These are phyloP conservation scores for Diophrys appendiculata DNA, from an alignment of 73 alveolate genomes.

Conservation along the genomic window DNA sequence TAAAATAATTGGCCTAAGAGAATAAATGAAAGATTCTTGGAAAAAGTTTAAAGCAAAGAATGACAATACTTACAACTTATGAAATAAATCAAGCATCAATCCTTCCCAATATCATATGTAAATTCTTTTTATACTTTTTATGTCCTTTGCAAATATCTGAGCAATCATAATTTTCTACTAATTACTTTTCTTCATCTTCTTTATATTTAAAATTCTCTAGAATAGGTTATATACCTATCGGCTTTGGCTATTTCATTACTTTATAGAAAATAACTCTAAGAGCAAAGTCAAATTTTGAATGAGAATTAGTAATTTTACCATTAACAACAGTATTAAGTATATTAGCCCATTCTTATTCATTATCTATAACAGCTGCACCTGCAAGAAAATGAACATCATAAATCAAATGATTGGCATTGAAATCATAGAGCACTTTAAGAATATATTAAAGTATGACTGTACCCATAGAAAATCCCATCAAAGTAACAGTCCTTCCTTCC, in stretches of 20 bases:
- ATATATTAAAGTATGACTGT: neutral
- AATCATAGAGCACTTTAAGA: neutral
- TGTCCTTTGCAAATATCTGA: neutral
- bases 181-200: neutral
- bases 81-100: constrained; percentile 2
- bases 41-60: too few relatives aligned
- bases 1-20: too few relatives aligned
- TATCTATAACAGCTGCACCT: neutral
- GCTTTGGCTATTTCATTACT: too few relatives aligned
- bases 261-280: too few relatives aligned
- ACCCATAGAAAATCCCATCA: neutral
- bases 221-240: neutral
- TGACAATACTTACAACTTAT: too few relatives aligned
- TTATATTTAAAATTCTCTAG: too few relatives aligned
- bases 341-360: neutral
- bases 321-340: neutral
- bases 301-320: neutral
- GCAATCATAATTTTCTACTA: neutral
- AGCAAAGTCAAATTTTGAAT: neutral
- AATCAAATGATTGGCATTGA: neutral
- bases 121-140: constrained; percentile 2
- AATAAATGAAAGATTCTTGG: too few relatives aligned
- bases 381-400: constrained; percentile 1
- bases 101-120: neutral
- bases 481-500: neutral